Conservation (phyloP, 176 grass and related monocot species). For the Carex parvula region DNA sequence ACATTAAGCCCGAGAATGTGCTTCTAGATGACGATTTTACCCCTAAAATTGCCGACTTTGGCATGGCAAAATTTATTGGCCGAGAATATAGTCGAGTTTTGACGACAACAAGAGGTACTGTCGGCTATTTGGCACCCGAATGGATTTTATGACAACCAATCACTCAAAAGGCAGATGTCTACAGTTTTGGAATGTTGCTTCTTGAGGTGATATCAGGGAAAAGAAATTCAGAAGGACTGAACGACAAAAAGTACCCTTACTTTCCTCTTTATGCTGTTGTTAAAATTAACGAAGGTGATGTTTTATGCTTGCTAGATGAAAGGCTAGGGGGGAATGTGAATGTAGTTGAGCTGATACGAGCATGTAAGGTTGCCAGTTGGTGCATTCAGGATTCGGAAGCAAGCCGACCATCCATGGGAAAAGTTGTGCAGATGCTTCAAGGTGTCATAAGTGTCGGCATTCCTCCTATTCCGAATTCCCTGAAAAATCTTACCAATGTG, state of each 20-base stretch:
- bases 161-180: conserved; percentile 49
- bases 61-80: conserved; percentile 48
- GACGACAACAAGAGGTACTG: conserved; percentile 45
- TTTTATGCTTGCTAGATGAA: conserved; percentile 35
- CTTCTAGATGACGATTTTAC: conserved; percentile 37
- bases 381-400: conserved; percentile 48
- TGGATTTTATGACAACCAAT: conserved; percentile 41
- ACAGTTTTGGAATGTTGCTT: conserved; percentile 54
- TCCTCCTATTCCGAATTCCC: conserved; percentile 24
- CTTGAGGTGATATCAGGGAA: conserved; percentile 44
- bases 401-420: conserved; percentile 35
- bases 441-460: conserved; percentile 26
- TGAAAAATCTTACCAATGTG: neutral
- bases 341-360: conserved; percentile 24
- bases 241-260: conserved; percentile 3
- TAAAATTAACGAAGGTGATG: conserved; percentile 37
- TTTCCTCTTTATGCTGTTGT: conserved; percentile 32
- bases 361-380: conserved; percentile 45
- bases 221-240: conserved; percentile 24
- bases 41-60: conserved; percentile 50
- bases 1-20: conserved; percentile 61
- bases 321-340: conserved; percentile 31
- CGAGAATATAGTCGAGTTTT: conserved; percentile 39
- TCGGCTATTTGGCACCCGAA: conserved; percentile 50
- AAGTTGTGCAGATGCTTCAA: conserved; percentile 42